A percentile compares a stretch with the other conserved stretches of the same genome.
These are phyloP conservation scores for Cymbidium sinense DNA, from an alignment of 106 monocot genomes.

Conservation along the genomic window DNA sequence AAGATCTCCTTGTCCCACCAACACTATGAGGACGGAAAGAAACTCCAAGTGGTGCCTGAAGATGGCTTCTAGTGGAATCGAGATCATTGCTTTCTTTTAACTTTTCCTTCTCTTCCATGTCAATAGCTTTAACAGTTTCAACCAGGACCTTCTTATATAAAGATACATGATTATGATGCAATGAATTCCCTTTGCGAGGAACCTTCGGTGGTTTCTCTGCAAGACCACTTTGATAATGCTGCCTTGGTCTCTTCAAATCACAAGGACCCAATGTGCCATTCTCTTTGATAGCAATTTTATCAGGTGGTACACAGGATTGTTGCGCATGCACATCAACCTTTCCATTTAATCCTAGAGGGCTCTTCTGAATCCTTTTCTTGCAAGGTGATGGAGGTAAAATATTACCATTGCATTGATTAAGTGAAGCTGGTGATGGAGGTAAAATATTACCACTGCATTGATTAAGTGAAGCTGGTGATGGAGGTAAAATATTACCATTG, in stretches of 20 bases:
- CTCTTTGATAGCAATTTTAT: conserved; percentile 7
- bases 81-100: conserved; percentile 8
- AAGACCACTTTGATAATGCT: conserved; percentile 15
- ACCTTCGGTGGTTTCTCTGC: conserved; percentile 24
- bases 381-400: conserved; percentile 34
- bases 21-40: conserved; percentile 30
- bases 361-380: conserved; percentile 31
- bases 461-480: too few species aligned
- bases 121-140: background rate
- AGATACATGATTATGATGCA: conserved; percentile 7
- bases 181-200: conserved; percentile 9
- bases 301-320: background rate
- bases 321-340: background rate
- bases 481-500: conserved; percentile 34
- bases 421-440: too few species aligned
- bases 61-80: conserved; percentile 14
- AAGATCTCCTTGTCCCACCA: conserved; percentile 22
- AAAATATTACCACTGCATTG: too few species aligned
- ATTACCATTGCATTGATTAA: conserved; percentile 46
- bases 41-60: conserved; percentile 62
- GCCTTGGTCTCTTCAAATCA: conserved; percentile 19
- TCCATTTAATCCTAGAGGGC: conserved; percentile 25
- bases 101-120: conserved; percentile 11
- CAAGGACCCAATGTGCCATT: conserved; percentile 26
- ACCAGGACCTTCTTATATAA: background rate